Conservation (phyloP, 257 asterid species). For the Jacaranda copaia region DNA sequence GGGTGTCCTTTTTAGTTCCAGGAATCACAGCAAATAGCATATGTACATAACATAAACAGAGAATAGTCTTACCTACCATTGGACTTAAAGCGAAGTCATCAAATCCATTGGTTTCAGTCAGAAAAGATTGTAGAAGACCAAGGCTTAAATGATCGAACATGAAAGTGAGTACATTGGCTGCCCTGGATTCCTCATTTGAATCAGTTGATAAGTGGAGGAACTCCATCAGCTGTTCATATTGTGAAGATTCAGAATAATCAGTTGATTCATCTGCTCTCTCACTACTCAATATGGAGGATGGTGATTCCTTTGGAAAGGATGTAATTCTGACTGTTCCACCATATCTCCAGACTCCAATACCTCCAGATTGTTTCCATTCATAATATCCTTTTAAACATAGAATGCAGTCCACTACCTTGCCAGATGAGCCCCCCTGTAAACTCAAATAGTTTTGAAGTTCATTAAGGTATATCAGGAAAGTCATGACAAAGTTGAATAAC, state of each 20-base stretch:
- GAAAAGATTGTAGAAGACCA: slow-evolving; percentile 69
- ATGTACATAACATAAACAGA: slow-evolving; percentile 39
- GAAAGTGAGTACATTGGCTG: slow-evolving; percentile 65
- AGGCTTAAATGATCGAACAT: slow-evolving; percentile 76
- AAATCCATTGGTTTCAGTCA: slow-evolving; percentile 55
- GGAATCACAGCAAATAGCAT: slow-evolving; percentile 42
- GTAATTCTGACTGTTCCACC: slow-evolving; percentile 88
- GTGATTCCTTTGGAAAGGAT: slow-evolving; percentile 68
- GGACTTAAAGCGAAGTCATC: slow-evolving; percentile 77
- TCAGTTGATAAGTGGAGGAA: slow-evolving; percentile 67
- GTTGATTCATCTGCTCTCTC: slow-evolving; percentile 74
- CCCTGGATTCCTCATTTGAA: slow-evolving; percentile 68
- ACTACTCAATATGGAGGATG: slow-evolving; percentile 40
- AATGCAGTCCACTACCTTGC: slow-evolving; percentile 92
- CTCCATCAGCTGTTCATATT: slow-evolving; percentile 73
- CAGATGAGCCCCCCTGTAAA: slow-evolving; percentile 87
- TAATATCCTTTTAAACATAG: slow-evolving; percentile 87
- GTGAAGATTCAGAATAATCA: slow-evolving; percentile 85
- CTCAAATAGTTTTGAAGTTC: slow-evolving; percentile 32
- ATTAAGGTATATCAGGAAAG: slow-evolving; percentile 26
- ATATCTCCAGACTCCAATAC: slow-evolving; percentile 88
- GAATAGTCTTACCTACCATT: slow-evolving; percentile 83
- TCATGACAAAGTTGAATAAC: slow-evolving; percentile 4
- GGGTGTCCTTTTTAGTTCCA: slow-evolving; percentile 20
- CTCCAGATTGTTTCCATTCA: slow-evolving; percentile 93